Conservation (phyloP, 257 asterid species). For the Catharanthus roseus region DNA sequence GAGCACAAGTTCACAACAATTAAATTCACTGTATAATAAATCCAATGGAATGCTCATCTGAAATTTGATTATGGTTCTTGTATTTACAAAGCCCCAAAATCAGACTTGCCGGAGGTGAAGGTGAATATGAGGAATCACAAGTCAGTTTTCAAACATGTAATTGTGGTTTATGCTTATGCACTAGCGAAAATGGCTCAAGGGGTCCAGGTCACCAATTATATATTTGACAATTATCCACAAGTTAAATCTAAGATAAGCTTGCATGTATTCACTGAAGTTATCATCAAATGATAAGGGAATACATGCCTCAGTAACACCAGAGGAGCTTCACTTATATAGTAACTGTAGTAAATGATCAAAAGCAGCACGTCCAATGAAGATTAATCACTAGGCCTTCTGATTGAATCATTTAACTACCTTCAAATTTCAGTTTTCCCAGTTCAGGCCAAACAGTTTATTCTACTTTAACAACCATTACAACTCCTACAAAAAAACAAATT, state of each 20-base stretch:
- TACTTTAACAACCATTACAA: background rate
- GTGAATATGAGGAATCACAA: background rate
- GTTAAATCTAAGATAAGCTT: background rate
- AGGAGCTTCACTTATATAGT: background rate
- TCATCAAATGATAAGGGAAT: background rate
- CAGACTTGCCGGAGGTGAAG: background rate
- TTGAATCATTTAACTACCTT: background rate
- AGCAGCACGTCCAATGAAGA: background rate
- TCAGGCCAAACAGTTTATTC: background rate
- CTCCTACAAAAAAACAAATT: background rate
- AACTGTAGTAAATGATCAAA: background rate
- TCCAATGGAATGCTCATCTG: background rate
- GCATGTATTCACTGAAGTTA: background rate
- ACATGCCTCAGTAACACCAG: background rate
- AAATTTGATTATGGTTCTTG: background rate
- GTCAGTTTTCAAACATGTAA: background rate
- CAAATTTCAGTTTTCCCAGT: background rate
- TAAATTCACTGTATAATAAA: background rate
- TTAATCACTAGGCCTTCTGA: too few species aligned
- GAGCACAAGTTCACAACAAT: background rate
- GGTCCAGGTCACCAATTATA: background rate
- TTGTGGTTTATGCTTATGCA: background rate
- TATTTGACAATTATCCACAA: too few species aligned
- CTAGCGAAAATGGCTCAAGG: background rate
- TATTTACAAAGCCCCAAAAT: too few species aligned